Evolutionary conservation across 768 basidiomycete species (phyloP).

Genomic region (Naganishia vishniacii): DNA sequence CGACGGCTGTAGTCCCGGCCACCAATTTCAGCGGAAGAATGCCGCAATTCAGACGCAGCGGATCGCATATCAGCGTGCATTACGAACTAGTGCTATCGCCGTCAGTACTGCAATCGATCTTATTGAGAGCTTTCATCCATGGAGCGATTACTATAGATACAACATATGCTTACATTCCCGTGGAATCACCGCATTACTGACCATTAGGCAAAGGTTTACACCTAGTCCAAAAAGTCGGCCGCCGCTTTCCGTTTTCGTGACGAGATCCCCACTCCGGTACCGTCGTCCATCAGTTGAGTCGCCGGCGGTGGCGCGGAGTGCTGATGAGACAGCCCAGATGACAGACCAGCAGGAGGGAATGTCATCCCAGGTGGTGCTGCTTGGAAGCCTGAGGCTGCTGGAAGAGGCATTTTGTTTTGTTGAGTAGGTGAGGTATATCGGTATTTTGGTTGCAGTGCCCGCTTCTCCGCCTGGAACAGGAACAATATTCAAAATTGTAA

Average conservation of each 20-base stretch:
- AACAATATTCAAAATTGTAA: constrained; percentile 1
- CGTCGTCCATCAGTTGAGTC: constrained; percentile 22
- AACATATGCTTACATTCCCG: no score
- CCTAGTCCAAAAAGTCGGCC: constrained; percentile 60
- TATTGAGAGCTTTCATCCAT: no score
- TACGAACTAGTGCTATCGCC: no score
- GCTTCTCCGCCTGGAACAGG: constrained; percentile 41
- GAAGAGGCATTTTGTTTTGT: background rate
- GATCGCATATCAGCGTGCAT: no score
- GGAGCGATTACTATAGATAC: no score
- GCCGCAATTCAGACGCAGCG: no score
- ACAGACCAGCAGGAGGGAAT: no score
- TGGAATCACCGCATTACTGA: background rate
- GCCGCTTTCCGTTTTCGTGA: constrained; percentile 45
- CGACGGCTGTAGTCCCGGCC: no score
- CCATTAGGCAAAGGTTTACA: background rate
- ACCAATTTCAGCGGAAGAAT: no score
- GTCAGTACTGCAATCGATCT: no score
- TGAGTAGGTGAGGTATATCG: constrained; percentile 41
- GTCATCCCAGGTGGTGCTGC: no score
- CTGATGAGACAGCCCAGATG: background rate
- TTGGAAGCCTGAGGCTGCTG: background rate
- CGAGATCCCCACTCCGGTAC: constrained; percentile 20
- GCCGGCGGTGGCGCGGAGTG: no score
- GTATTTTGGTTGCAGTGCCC: constrained; percentile 44